Percentiles rank a stretch among this genome's conserved stretches.
phyloP scores from a whole-genome alignment of 805 yeast genomes.

The Starmerella potacharoeniae region DNA sequence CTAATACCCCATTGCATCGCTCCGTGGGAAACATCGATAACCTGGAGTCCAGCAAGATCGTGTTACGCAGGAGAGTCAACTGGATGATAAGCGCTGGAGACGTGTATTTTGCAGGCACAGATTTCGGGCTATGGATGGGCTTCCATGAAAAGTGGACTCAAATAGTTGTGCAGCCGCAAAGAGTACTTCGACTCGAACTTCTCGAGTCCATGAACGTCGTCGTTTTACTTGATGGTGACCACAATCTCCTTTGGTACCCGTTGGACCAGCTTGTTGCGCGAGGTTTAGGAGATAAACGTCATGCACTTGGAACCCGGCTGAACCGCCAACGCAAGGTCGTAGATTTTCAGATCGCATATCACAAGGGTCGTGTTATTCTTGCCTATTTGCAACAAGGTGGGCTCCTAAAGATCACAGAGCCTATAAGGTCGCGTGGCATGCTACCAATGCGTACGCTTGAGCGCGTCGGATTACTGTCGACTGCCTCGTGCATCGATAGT shows the following conservation, averaged over 20 bases:
- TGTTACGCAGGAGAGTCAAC: constrained; percentile 29
- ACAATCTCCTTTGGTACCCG: constrained; percentile 48
- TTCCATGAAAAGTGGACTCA: constrained; percentile 41
- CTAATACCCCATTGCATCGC: constrained; percentile 28
- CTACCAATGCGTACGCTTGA: constrained; percentile 15
- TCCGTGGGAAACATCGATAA: constrained; percentile 20
- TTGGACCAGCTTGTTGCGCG: constrained; percentile 44
- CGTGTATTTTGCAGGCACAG: constrained; percentile 42
- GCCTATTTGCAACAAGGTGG: constrained; percentile 46
- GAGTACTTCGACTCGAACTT: constrained; percentile 44
- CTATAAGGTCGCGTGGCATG: constrained; percentile 29
- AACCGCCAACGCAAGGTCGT: constrained; percentile 35
- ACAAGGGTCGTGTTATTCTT: constrained; percentile 48
- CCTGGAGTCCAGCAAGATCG: constrained; percentile 20
- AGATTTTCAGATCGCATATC: constrained; percentile 54
- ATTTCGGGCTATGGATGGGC: constrained; percentile 47
- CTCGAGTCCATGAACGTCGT: constrained; percentile 42
- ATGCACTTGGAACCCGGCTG: constrained; percentile 38
- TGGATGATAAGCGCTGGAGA: constrained; percentile 37
- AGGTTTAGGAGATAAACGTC: constrained; percentile 16
- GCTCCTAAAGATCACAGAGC: constrained; percentile 55
- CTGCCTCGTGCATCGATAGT: constrained; percentile 29
- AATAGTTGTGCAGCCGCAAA: constrained; percentile 31
- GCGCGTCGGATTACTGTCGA: constrained; percentile 11
- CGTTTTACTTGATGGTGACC: constrained; percentile 48